Conservation (phyloP, 225 moss, liverwort and hornwort genomes). For the Physcomitrium patens region DNA sequence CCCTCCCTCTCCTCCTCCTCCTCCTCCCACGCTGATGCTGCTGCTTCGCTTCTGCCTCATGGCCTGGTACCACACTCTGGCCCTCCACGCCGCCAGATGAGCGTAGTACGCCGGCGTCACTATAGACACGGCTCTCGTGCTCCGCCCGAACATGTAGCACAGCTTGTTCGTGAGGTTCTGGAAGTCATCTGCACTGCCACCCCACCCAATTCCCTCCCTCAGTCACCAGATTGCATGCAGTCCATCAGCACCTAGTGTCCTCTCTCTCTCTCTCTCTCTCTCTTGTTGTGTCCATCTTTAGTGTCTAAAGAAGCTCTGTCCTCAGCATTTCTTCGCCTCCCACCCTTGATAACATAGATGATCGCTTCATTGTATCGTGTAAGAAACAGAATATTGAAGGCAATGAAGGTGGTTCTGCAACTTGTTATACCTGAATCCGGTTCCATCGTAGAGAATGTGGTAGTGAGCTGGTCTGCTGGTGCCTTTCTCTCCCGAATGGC, state of each 20-base stretch:
- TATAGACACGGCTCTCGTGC: slow-evolving; percentile 38
- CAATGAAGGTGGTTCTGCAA: neutral
- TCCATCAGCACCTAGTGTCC: too few species aligned
- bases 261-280: too few species aligned
- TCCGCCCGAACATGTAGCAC: slow-evolving; percentile 52
- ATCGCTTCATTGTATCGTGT: too few species aligned
- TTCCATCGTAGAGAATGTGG: slow-evolving; percentile 44
- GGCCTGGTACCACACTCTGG: slow-evolving; percentile 39
- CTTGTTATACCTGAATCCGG: slow-evolving; percentile 51
- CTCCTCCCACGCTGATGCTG: too few species aligned
- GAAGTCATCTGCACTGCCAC: slow-evolving; percentile 41
- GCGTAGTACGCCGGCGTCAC: slow-evolving; percentile 50
- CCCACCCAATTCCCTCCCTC: neutral
- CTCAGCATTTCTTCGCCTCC: too few species aligned
- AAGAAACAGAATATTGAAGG: neutral
- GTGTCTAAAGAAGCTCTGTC: too few species aligned
- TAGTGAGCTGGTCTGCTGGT: slow-evolving; percentile 55
- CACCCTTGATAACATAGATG: too few species aligned
- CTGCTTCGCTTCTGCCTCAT: slow-evolving; percentile 26
- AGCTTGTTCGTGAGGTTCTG: slow-evolving; percentile 50
- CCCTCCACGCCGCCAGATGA: slow-evolving; percentile 47
- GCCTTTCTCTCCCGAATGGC: slow-evolving; percentile 52
- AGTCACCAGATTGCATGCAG: too few species aligned
- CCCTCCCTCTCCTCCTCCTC: neutral
- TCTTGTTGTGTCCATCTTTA: too few species aligned